Evolutionary conservation across 2,329 filamentous ascomycete species (phyloP).

Genomic region (Colletotrichum lindemuthianum): DNA sequence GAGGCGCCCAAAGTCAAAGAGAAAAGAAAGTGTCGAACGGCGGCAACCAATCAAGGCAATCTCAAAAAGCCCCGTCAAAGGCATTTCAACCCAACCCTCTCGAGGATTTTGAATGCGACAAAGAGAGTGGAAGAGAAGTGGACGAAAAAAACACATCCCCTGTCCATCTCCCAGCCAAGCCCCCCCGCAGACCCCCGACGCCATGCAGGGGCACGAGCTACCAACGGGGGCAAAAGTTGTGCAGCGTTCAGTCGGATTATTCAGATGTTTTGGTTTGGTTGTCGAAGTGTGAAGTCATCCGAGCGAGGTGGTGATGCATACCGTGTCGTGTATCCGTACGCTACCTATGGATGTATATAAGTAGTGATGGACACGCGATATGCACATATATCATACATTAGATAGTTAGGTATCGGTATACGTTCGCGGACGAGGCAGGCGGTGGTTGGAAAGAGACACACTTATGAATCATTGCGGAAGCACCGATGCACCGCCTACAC

Average conservation of each 20-base stretch:
- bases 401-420: too few species aligned
- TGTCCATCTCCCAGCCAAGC: constrained; percentile 25
- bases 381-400: too few species aligned
- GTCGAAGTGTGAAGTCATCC: too few species aligned
- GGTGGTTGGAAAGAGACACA: background rate
- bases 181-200: constrained; percentile 17
- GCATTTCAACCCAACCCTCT: constrained; percentile 14
- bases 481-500: constrained; percentile 1
- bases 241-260: background rate
- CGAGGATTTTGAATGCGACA: too few species aligned
- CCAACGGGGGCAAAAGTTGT: constrained; percentile 8
- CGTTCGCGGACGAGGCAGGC: too few species aligned
- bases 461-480: constrained; percentile 21
- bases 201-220: constrained; percentile 25
- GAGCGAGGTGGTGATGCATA: too few species aligned
- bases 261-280: too few species aligned
- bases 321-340: too few species aligned
- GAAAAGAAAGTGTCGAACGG: constrained; percentile 5
- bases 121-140: constrained; percentile 4
- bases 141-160: constrained; percentile 10
- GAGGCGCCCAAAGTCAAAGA: background rate
- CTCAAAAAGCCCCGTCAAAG: constrained; percentile 12
- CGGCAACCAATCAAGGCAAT: constrained; percentile 17
- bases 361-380: too few species aligned
- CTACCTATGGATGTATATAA: too few species aligned